Base-by-base conservation (phyloP, 225 moss, liverwort and hornwort species). In the Physcomitrium patens region DNA sequence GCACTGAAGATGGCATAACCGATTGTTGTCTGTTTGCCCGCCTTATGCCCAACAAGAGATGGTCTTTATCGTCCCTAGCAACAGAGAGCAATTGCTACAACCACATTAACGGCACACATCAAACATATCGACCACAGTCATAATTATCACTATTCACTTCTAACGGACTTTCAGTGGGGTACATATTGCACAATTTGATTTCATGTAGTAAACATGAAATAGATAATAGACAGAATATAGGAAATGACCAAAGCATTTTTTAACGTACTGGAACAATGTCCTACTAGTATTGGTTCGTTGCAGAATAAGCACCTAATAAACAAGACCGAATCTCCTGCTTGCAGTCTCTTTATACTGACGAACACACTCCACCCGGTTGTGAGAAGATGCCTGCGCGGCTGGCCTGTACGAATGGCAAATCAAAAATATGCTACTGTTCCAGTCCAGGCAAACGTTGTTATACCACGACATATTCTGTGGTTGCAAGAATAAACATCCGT, bases 1-100 rank as follows among this genome's bases (percentile, higher is more conserved):
- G 80, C 63, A 99, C 93, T 44, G 93, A 95, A 44, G 93, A 99
- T 10, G 97, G 95, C 87, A 99, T 85, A 53, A 87, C 76, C 62
- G 95, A 90, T 73, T 95, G 95, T 81, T 95, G 95, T 80, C 95
- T 89, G 58, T 99, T 93, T 4, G 93, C 93, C 63, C 97, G 90
- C 84, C 97, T 90, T 63, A 99, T 92, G 41, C 97, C 97, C 79
- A 99, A 71, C 58, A 94, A 84, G 63, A 99, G 87, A 71, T 99
- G 93, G 12, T 95, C 91, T 77, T 99, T 95, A 19, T 99, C 97
- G 81, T 95, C 93, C 84, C 97, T 99, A 54, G 65, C 31, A 51
- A 73, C 60, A 75, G 12, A 77, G 60, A 62, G 46, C 47, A 67
- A 78, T 31, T 63, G 68, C n/a, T 61, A 72, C 49, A 67, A 18